Evolutionary conservation across 495 filamentous ascomycete species (phyloP), one percentile per base, ranked within the genome.

Genomic region (Filosporella fistucella): DNA sequence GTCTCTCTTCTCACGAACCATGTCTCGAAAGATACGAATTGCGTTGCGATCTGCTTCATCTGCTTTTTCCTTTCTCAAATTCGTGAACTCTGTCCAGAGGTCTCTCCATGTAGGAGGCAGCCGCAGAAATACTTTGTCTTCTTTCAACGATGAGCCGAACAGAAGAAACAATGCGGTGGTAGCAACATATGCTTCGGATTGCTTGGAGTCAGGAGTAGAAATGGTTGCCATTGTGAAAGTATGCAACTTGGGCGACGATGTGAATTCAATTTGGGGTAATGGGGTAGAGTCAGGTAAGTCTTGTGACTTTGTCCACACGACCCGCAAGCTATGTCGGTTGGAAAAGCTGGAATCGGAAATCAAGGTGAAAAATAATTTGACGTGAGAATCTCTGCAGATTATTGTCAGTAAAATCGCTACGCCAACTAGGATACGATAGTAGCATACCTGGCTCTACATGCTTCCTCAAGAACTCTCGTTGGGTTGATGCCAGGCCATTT

Each of bases 171-270:
- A 66, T 14, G 82, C 89, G 18, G 81, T 71, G 1, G 91, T 95
- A 4, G 88, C 87, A 34, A 95, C 78, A 55, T 82, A 96, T 8
- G 80, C 79, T 62, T 96, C 90, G 8, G 91, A 90, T 60, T 98
- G 93, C 51, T 81, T 79, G 1, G 71, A 36, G 35, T 85, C 85
- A 0, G 88, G 82, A 9, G 89, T 85, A n/a, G 88, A 80, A 32
- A 94, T 62, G 0, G 75, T 68, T 11, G 68, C 71, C 89, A 95
- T 95, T 28, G 82, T 84, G 45, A 89, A 77, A 42, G 65, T 71
- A 3, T 70, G 67, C 17, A 65, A 67, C 37, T 71, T 67, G 4
- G 66, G 50, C 37, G 54, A 45, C 17, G 52, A 63, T 14, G 63
- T 60, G 30, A 63, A 68, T 11, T 78, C 69, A 16, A 77, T 58